Conservation (phyloP, 2,329 filamentous ascomycete species). For the Xylaria hypoxylon region DNA sequence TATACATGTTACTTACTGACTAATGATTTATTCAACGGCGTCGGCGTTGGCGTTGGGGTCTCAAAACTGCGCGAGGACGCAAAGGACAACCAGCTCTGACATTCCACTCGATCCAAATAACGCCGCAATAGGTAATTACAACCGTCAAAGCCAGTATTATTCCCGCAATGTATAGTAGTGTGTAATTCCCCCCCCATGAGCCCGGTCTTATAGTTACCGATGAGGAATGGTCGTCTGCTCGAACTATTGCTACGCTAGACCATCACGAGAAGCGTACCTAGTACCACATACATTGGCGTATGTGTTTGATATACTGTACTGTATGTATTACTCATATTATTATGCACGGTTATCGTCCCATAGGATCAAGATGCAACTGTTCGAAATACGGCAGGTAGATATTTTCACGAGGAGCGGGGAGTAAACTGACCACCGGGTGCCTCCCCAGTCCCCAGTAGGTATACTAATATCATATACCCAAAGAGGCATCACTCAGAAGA, state of each 20-base stretch:
- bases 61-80: conserved; percentile 1
- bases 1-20: not conserved
- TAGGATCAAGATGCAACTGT: not conserved
- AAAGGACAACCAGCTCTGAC: conserved; percentile 1
- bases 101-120: conserved; percentile 2
- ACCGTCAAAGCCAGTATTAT: conserved; percentile 11
- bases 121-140: not conserved
- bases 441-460: too few relatives aligned
- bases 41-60: not conserved
- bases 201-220: not conserved
- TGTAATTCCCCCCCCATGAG: not conserved
- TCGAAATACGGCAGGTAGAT: conserved; percentile 8
- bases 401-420: not conserved
- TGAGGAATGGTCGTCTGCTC: conserved; percentile 2
- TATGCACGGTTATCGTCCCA: conserved; percentile 7
- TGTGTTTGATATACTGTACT: not conserved
- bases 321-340: not conserved
- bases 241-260: not conserved
- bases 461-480: not conserved
- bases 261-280: not conserved
- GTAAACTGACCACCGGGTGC: not conserved
- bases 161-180: not conserved
- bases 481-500: not conserved
- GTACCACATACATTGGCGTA: not conserved
- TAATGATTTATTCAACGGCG: not conserved